phyloP scores from a whole-genome alignment of 31 red algal genomes.

The Endocladia muricata region DNA sequence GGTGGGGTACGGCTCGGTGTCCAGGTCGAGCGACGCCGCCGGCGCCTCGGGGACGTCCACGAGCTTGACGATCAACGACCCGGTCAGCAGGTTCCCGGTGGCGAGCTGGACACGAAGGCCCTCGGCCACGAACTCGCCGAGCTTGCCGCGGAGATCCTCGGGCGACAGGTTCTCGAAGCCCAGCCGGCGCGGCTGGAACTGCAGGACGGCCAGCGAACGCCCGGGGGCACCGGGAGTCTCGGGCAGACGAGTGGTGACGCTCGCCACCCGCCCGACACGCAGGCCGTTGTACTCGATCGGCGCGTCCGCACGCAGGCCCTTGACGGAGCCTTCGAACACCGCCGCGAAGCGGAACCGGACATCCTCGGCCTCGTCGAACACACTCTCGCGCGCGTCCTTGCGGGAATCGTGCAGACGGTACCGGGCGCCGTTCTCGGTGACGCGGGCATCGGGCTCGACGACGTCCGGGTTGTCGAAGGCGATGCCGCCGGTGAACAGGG shows the following conservation, averaged over 20 bases:
- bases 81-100: slow-evolving; percentile 1
- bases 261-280: background rate
- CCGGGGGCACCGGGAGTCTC: background rate
- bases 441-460: background rate
- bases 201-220: background rate
- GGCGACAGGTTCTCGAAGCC: background rate
- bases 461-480: background rate
- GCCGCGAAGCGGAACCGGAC: too few species aligned
- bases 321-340: background rate
- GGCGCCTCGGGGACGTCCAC: background rate
- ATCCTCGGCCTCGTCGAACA: background rate
- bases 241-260: background rate
- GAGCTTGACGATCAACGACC: background rate
- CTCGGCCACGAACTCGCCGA: background rate
- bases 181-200: background rate
- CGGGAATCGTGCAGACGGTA: background rate
- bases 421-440: background rate
- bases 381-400: background rate
- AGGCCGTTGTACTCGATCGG: background rate
- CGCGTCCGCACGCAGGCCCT: background rate
- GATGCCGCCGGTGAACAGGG: background rate
- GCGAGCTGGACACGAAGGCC: background rate
- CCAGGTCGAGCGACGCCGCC: background rate
- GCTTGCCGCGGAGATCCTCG: background rate
- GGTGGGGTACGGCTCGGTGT: background rate